These are phyloP conservation scores for Thozetella sp. DNA, from an alignment of 495 filamentous ascomycete species.

Conservation along the genomic window DNA sequence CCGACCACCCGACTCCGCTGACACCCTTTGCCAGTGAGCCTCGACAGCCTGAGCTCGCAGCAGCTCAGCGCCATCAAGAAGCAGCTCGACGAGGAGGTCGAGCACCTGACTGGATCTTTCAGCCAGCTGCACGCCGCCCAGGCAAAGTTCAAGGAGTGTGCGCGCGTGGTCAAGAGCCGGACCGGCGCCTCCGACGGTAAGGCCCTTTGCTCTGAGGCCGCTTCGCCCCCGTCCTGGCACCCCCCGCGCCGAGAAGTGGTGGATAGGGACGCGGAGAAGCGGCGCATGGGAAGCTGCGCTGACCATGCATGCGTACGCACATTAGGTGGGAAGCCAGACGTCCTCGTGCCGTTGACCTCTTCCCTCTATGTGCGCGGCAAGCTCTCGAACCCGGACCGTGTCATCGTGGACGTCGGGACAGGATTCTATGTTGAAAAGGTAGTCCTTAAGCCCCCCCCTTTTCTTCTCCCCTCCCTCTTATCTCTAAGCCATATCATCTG, in stretches of 20 bases:
- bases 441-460: neutral
- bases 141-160: constrained; percentile 87
- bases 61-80: constrained; percentile 75
- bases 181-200: constrained; percentile 34
- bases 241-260: neutral
- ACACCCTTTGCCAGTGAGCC: constrained; percentile 30
- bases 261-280: neutral
- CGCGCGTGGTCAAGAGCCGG: constrained; percentile 68
- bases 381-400: constrained; percentile 73
- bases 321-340: constrained; percentile 49
- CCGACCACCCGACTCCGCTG: neutral
- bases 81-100: constrained; percentile 91
- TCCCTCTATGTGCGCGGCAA: constrained; percentile 91
- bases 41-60: constrained; percentile 49
- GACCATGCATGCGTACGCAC: neutral
- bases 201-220: neutral
- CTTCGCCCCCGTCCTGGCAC: neutral
- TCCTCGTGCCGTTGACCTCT: constrained; percentile 89
- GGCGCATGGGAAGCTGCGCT: neutral
- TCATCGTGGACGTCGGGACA: constrained; percentile 94
- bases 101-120: constrained; percentile 89
- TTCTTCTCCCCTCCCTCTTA: neutral
- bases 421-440: constrained; percentile 98
- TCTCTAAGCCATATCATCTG: neutral
- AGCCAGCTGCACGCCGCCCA: constrained; percentile 86